Base-by-base conservation (phyloP, 106 monocot species). In the Dendrobium huoshanense region DNA sequence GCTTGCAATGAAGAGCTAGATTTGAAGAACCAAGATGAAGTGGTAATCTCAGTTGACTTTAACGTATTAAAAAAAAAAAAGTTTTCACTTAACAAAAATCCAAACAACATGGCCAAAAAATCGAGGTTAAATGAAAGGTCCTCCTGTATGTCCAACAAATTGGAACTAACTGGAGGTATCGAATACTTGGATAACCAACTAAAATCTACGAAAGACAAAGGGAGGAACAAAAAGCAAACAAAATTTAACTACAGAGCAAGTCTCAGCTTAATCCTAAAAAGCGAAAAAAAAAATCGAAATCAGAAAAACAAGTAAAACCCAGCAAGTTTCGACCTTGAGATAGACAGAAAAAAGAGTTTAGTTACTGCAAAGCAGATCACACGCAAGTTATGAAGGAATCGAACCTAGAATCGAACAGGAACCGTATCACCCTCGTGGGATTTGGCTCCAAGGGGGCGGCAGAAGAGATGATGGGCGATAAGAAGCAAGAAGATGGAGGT, bases 391-490 rank as follows among this genome's bases (percentile, higher is more conserved):
- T 43, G 24, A 51, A 87, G 67, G 54, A 19, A 19, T 27, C 51
- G 51, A 51, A 51, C 51, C 51, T 51, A 51, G 51, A 51, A 51
- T 51, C 72, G 24, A 78, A 58, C 55, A 79, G 67, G 79, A 75
- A 75, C 33, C 59, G 16, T 22, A 42, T 61, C 43, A 19, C 13
- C 27, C 22, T 84, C 15, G 33, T 44, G 31, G 33, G 40, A 37
- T 42, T 37, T 47, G 43, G 47, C 75, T 76, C 61, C 17, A 65
- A 76, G 31, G 27, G 41, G n/a, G 33, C 7, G 9, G 65, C 55
- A 13, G 58, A 25, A 56, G 45, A 40, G 67, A 41, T 9, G 65
- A 43, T 47, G 43, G 43, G 41, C 11, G 75, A 79, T 55, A 37
- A 64, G 67, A 41, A 37, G 9, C 16, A 77, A 59, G 42, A 40